Conservation (phyloP, 805 yeast genomes). For the Saturnispora halmiae region DNA sequence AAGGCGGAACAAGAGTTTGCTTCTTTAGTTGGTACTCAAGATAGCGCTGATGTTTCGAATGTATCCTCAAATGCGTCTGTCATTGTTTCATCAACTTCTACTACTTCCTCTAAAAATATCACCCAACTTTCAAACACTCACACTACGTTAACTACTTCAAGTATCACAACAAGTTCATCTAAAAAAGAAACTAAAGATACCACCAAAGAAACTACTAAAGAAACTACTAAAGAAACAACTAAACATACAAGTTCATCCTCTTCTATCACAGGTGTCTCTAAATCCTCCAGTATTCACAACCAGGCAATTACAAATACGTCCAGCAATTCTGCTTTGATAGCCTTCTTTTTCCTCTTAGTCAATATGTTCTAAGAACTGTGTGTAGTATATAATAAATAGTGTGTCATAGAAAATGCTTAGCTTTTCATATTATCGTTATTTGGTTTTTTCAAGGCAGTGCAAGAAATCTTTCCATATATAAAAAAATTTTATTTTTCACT, state of each 20-base stretch:
- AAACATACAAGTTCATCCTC: too few species aligned
- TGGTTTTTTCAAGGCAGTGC: slow-evolving; percentile 2
- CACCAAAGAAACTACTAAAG: neutral
- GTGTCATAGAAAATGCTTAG: too few species aligned
- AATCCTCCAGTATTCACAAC: too few species aligned
- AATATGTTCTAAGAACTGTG: too few species aligned
- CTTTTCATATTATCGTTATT: neutral
- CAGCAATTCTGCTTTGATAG: too few species aligned
- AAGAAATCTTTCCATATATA: too few species aligned
- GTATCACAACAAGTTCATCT: neutral
- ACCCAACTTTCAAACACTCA: neutral
- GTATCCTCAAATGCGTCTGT: neutral
- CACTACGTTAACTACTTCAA: neutral
- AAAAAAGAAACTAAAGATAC: neutral
- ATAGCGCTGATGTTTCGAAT: neutral
- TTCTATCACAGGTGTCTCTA: too few species aligned
- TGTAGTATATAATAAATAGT: too few species aligned
- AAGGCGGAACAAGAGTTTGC: slow-evolving; percentile 38
- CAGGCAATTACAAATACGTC: too few species aligned
- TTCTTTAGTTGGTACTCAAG: slow-evolving; percentile 30
- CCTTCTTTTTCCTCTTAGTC: too few species aligned
- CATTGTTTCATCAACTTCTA: neutral
- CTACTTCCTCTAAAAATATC: neutral
- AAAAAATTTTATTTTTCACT: neutral
- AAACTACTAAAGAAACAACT: neutral